A percentile compares a stretch with the other conserved stretches of the same genome.
phyloP scores from a whole-genome alignment of 805 yeast genomes.

The Hanseniaspora thailandica region DNA sequence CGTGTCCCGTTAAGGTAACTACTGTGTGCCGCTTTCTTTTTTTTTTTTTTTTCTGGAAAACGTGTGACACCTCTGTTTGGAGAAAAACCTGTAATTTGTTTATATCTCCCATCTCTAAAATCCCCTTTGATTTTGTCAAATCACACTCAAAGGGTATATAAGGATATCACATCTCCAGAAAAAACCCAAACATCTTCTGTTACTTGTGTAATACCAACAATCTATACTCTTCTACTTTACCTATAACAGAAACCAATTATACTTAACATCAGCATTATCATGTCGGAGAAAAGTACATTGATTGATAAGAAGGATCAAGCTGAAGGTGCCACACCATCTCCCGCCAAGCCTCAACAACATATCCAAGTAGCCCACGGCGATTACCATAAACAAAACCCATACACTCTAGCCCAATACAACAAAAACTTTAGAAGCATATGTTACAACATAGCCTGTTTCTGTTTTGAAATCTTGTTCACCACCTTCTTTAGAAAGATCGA shows the following conservation, averaged over 20 bases:
- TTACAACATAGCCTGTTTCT: conserved; percentile 25
- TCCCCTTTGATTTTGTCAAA: no score
- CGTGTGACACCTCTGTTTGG: no score
- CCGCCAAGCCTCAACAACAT: background rate
- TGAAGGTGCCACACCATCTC: background rate
- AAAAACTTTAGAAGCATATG: conserved; percentile 13
- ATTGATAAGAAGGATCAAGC: background rate
- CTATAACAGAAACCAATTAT: background rate
- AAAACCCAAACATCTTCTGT: no score
- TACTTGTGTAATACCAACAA: no score
- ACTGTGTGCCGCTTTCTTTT: no score
- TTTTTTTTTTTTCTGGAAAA: no score
- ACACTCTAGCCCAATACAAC: background rate
- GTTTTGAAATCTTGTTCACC: conserved; percentile 26
- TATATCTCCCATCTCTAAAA: no score
- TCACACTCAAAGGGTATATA: no score
- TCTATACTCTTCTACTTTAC: no score
- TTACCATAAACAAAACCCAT: background rate
- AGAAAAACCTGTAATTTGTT: no score
- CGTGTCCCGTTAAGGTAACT: no score
- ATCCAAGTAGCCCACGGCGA: conserved; percentile 1
- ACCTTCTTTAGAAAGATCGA: conserved; percentile 63
- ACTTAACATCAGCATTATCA: background rate
- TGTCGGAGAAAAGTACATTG: conserved; percentile 7
- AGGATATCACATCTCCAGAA: no score